These are phyloP conservation scores for Trypanosoma vivax DNA, from an alignment of 208 protist genomes.

Conservation along the genomic window DNA sequence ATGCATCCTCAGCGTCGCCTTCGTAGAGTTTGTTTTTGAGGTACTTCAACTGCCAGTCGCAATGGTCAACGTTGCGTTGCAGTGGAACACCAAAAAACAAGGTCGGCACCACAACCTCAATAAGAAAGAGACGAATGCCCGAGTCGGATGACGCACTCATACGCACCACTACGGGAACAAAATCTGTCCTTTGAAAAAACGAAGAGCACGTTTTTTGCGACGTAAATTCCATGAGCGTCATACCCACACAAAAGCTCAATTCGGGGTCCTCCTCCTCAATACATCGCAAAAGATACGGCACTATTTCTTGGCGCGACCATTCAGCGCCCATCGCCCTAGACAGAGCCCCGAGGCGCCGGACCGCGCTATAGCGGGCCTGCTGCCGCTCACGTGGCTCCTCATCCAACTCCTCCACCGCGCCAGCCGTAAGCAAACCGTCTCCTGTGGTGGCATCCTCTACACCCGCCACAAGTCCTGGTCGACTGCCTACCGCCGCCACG, in stretches of 20 bases:
- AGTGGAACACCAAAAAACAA: slow-evolving; percentile 57
- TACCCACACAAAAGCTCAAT: slow-evolving; percentile 41
- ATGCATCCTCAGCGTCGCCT: not conserved
- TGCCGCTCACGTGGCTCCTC: slow-evolving; percentile 42
- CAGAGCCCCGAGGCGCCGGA: slow-evolving; percentile 53
- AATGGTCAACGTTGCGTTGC: slow-evolving; percentile 31
- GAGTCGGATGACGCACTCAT: slow-evolving; percentile 36
- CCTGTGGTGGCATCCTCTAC: slow-evolving; percentile 2
- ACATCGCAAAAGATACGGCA: slow-evolving; percentile 74
- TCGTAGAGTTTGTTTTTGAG: slow-evolving; percentile 11
- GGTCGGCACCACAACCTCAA: slow-evolving; percentile 65
- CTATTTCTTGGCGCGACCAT: slow-evolving; percentile 49
- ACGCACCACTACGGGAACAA: slow-evolving; percentile 34
- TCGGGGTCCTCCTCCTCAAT: slow-evolving; percentile 66
- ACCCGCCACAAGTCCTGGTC: not conserved
- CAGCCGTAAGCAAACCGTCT: slow-evolving; percentile 21
- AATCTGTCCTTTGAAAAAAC: slow-evolving; percentile 29
- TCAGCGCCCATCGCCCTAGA: slow-evolving; percentile 37
- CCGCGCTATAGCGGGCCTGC: slow-evolving; percentile 42
- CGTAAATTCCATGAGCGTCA: slow-evolving; percentile 51
- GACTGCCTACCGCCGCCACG: not conserved
- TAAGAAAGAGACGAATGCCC: slow-evolving; percentile 42
- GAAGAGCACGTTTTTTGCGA: not conserved
- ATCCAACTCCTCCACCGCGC: slow-evolving; percentile 29
- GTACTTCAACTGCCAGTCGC: slow-evolving; percentile 54